Evolutionary conservation across 2,329 filamentous ascomycete species (phyloP).

Genomic region (Arthrobotrys conoides): DNA sequence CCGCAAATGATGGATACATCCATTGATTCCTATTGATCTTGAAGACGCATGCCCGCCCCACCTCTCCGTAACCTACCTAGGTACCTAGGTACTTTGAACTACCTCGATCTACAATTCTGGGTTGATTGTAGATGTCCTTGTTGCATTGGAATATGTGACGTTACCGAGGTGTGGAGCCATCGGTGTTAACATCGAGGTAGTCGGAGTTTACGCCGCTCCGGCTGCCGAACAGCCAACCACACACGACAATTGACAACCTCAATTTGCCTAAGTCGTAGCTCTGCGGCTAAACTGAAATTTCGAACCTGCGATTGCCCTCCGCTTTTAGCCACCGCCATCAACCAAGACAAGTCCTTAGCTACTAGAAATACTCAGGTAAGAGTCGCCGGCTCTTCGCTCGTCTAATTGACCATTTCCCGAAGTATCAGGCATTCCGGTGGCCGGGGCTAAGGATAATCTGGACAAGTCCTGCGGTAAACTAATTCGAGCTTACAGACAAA

Average conservation of each 20-base stretch:
- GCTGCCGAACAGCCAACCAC: conserved; percentile 46
- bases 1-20: too few relatives aligned
- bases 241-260: background rate
- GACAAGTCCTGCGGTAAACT: conserved; percentile 4
- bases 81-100: too few relatives aligned
- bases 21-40: too few relatives aligned
- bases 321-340: conserved; percentile 3
- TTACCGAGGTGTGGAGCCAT: background rate
- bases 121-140: too few relatives aligned
- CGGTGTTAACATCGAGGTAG: background rate
- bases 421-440: background rate
- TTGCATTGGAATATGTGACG: too few relatives aligned
- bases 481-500: background rate
- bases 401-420: conserved; percentile 11
- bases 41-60: too few relatives aligned
- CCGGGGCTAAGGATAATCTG: conserved; percentile 1
- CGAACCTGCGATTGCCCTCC: background rate
- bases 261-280: conserved; percentile 11
- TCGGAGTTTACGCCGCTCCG: conserved; percentile 40
- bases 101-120: too few relatives aligned
- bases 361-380: conserved; percentile 1
- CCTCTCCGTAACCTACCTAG: too few relatives aligned
- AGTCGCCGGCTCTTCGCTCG: conserved; percentile 6
- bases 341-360: background rate
- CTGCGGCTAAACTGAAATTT: conserved; percentile 50